Base-by-base conservation (phyloP, 148 eudicot species). In the Mesembryanthemum crystallinum region DNA sequence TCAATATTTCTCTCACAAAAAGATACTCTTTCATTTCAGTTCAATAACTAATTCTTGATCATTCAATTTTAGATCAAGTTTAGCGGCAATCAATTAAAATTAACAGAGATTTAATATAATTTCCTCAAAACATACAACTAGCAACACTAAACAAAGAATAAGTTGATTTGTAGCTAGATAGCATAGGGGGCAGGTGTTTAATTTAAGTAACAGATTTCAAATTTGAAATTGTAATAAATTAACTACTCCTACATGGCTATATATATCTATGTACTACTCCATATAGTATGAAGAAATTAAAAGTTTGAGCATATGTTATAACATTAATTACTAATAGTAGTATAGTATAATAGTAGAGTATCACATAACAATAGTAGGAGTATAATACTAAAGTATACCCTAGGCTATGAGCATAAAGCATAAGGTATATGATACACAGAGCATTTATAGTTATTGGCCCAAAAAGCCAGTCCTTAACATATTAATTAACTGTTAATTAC, bases 371-470 rank as follows among this genome's bases (percentile, higher is more conserved):
- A 35, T 2, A 2, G 3, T 2, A 35, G 4, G 6, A 35, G 3
- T 23, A 9, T 7, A 1, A 24, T 11, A 70, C 2, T 27, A 28
- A 18, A 37, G 3, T n/a, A 5, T 12, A 1, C 25, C 7, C 12
- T 27, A 8, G 9, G 20, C 10, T 20, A 5, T 3, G 64, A 20
- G 32, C 24, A 1, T 72, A 72, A n/a, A 55, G 74, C 49, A 23
- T 52, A 58, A 8, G 8, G 68, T n/a, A 73, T 42, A 73, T 73
- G 76, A 73, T 61, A 33, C 76, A 73, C 76, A 58, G 76, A 73
- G 67, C 76, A 73, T 73, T 15, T 73, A 54, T 10, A 73, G 54
- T 39, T 72, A n/a, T n/a, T 24, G 64, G 17, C 17, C 52, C 14
- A 17, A 24, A 12, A 13, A 51, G 55, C n/a, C n/a, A n/a, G 43